Base-by-base conservation (phyloP, 148 eudicot genomes). In the Chenopodium formosanum region DNA sequence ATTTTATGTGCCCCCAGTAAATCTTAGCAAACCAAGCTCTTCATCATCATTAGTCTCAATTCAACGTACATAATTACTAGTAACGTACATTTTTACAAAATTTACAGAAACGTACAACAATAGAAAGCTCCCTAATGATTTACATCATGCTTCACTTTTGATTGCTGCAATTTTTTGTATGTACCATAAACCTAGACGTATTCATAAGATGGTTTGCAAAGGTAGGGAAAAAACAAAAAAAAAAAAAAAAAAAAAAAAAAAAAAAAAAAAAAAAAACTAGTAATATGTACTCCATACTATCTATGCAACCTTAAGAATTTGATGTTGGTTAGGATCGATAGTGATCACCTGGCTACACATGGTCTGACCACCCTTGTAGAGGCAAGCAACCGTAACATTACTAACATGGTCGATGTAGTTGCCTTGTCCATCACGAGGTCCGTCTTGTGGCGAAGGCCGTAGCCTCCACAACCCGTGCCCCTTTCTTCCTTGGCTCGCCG, bases 331-430 rank as follows among this genome's bases (percentile, higher is more conserved):
- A 70, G 83, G 86, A 62, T 80, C 78, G 22, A 84, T 62, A 0
- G 78, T 80, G 31, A 84, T 53, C 66, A 84, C 52, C 6, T 70
- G 65, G 1, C 79, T 63, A 37, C 47, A 70, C 2, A 46, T 60
- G 50, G 65, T 84, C 32, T 84, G 86, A 1, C 74, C 86, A 40
- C 86, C 86, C 65, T 80, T 80, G 73, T 84, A 84, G 25, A 72
- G 23, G 37, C 86, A 84, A 63, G 73, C 13, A 31, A 80, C 31
- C 2, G 70, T 34, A 12, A 40, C 37, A 46, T 2, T 27, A 17
- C 27, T 71, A 25, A 13, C 70, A 22, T 76, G 74, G 11, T 3
- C 20, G 46, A 58, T 29, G 8, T 9, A 29, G 22, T 67, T 20
- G 31, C 70, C 70, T 46, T 79, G 63, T 70, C 62, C 14, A 48